Evolutionary conservation across 2,329 filamentous ascomycete species (phyloP).

Genomic region (Westerdykella ornata): DNA sequence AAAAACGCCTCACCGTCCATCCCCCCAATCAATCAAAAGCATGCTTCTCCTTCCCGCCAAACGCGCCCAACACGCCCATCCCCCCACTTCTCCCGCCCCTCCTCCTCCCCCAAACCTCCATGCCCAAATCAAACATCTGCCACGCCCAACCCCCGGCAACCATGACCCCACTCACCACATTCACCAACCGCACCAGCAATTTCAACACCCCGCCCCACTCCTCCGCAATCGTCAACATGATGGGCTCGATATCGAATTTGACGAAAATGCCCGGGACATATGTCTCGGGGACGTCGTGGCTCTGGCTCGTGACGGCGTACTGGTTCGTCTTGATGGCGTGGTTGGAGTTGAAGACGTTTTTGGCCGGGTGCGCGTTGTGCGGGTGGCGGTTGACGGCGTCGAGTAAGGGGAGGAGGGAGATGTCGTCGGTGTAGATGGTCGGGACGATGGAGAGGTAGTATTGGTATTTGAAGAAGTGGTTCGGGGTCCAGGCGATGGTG

Average conservation of each 20-base stretch:
- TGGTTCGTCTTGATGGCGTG: constrained; percentile 86
- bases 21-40: neutral
- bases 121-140: constrained; percentile 70
- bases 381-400: constrained; percentile 32
- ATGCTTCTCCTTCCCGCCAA: constrained; percentile 7
- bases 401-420: constrained; percentile 44
- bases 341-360: constrained; percentile 29
- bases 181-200: constrained; percentile 76
- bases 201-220: constrained; percentile 66
- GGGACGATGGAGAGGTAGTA: constrained; percentile 96
- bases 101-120: constrained; percentile 44
- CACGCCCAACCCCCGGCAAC: constrained; percentile 93
- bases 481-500: constrained; percentile 66
- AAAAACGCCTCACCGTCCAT: constrained; percentile 1
- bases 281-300: constrained; percentile 59
- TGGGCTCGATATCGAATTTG: constrained; percentile 98
- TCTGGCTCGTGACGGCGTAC: constrained; percentile 93
- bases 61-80: constrained; percentile 44
- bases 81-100: constrained; percentile 34
- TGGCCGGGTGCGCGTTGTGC: constrained; percentile 24
- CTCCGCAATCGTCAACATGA: constrained; percentile 79
- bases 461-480: constrained; percentile 92
- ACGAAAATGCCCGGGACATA: constrained; percentile 86
- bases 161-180: constrained; percentile 82
- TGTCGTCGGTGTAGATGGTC: constrained; percentile 68